Evolutionary conservation across 345 rosid species (phyloP).

Genomic region (Linum usitatissimum): DNA sequence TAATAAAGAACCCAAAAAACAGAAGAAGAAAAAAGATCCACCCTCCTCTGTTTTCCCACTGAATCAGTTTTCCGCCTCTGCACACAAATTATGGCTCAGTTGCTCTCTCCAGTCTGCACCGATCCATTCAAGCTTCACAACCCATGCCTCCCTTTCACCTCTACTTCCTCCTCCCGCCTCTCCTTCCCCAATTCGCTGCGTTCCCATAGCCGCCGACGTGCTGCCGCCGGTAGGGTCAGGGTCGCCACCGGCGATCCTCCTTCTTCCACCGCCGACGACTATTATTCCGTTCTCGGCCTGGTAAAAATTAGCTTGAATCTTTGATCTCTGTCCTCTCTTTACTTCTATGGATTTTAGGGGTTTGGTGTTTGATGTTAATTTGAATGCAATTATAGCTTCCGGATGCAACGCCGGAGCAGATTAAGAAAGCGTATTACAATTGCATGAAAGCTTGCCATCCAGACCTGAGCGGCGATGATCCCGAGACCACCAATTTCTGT

Average conservation of each 20-base stretch:
- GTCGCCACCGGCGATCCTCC: conserved; percentile 45
- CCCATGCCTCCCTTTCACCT: conserved; percentile 25
- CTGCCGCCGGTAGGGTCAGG: conserved; percentile 23
- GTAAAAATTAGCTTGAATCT: conserved; percentile 25
- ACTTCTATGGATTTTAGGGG: background rate
- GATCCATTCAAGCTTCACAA: conserved; percentile 51
- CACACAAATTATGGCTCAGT: conserved; percentile 47
- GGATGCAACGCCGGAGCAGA: conserved; percentile 77
- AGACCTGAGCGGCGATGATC: conserved; percentile 73
- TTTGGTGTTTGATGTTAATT: background rate
- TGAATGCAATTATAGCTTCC: conserved; percentile 42
- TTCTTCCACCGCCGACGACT: conserved; percentile 60
- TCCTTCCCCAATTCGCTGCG: conserved; percentile 15
- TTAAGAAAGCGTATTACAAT: conserved; percentile 86
- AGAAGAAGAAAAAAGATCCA: background rate
- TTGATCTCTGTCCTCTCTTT: background rate
- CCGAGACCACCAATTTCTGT: conserved; percentile 84
- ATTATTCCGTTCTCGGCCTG: conserved; percentile 77
- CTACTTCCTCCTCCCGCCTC: conserved; percentile 30
- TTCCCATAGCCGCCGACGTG: conserved; percentile 23
- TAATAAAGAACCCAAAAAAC: background rate
- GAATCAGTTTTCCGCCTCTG: background rate
- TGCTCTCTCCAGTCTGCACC: conserved; percentile 61
- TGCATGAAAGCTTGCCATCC: conserved; percentile 99
- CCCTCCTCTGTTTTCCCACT: background rate